A percentile compares a stretch with the other conserved stretches of the same genome.
Conservation (phyloP, 202 grass and related monocot species). For the Eragrostis tef region DNA sequence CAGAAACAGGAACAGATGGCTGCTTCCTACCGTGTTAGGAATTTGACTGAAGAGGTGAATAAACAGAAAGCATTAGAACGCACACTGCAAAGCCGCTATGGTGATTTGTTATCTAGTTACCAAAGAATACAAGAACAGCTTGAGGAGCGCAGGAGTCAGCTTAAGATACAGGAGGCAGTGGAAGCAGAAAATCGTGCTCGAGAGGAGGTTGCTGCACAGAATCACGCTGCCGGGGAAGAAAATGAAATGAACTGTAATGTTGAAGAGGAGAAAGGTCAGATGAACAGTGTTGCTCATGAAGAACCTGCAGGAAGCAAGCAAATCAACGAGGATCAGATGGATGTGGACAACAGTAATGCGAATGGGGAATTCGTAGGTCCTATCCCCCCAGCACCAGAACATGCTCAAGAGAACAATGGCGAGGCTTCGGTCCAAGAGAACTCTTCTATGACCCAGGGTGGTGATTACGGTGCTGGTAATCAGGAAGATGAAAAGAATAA, state of each 20-base stretch:
- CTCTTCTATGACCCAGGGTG: not conserved
- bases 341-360: conserved; percentile 36
- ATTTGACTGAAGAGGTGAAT: conserved; percentile 76
- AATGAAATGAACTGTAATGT: conserved; percentile 34
- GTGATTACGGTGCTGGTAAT: not conserved
- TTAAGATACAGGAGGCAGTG: conserved; percentile 52
- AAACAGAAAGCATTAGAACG: conserved; percentile 81
- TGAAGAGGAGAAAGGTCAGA: conserved; percentile 37
- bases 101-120: conserved; percentile 63
- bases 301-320: conserved; percentile 44
- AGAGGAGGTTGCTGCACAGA: conserved; percentile 40
- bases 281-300: conserved; percentile 6
- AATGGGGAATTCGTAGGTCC: conserved; percentile 43
- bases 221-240: conserved; percentile 48
- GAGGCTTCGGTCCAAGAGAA: conserved; percentile 18
- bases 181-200: conserved; percentile 50
- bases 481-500: conserved; percentile 39
- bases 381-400: conserved; percentile 22
- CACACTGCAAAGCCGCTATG: conserved; percentile 64
- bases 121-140: conserved; percentile 62
- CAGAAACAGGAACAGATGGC: conserved; percentile 87
- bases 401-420: conserved; percentile 22
- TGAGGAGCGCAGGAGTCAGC: conserved; percentile 60
- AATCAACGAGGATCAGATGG: conserved; percentile 38
- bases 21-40: conserved; percentile 58